Base-by-base conservation (phyloP, 805 yeast genomes). In the Kazachstania bromeliacearum region DNA sequence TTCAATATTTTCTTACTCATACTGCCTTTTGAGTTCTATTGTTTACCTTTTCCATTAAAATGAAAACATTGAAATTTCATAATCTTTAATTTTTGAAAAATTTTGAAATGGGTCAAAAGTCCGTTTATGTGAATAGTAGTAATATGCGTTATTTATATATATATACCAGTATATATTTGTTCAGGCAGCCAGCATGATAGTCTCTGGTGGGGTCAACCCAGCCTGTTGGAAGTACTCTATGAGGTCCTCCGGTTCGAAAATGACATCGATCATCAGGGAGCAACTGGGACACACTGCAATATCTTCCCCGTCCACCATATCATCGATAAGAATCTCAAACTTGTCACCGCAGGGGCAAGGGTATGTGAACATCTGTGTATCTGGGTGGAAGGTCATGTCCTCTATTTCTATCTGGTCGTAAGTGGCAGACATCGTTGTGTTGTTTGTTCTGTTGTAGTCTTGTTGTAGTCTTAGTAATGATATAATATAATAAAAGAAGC, bases 271-370 rank as follows among this genome's bases (percentile, higher is more conserved):
- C 94, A 85, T 87, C 36, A 92, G 66, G 15, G 95, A 83, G 62
- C 98, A 92, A 38, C 94, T 80, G 20, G 98, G 98, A 60, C 98
- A 92, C 13, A 89, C 94, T 0, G 98, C 98, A 21, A 85, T 77
- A 42, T 85, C 87, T 49, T 85, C 94, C 7, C 96, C 98, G 48
- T 87, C 96, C 42, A 68, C 66, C 58, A 92, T 67, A 55, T 92
- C 98, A 48, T 81, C 92, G 34, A 87, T 67, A 21, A 75, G 67
- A 19, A 92, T 83, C 53, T 89, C 94, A 61, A 92, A 92, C 52
- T 77, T 70, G 59, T 92, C 98, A 7, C 98, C 98, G 60, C 98
- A 92, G 1, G 98, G 98, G 67, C 98, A 92, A 4, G 98, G 98
- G 51, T 88, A 89, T 34, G 85, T 81, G 62, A 88, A 85, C 18